Base-by-base conservation (phyloP, 106 monocot genomes). In the Dendrobium huoshanense region DNA sequence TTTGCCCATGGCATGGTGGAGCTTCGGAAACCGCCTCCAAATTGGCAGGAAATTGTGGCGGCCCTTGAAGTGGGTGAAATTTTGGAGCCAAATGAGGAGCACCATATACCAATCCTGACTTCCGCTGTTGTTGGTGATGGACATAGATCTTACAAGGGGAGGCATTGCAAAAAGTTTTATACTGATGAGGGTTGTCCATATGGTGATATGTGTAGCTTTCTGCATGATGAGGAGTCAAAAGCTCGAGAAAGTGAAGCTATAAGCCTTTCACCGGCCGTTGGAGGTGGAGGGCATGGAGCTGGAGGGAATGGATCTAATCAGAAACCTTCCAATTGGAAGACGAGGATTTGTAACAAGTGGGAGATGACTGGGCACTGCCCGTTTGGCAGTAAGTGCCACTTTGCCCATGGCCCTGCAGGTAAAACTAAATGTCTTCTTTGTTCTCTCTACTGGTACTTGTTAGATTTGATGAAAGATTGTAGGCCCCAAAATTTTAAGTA, bases 321-420 rank as follows among this genome's bases (percentile, higher is more conserved):
- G 85, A 99, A 95, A 76, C 95, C 91, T 17, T 93, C 92, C 0
- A 95, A 99, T 87, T 99, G 98, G 95, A 99, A 99, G 87, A 99
- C 98, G 0, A 89, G 95, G 83, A 99, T 99, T 56, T 95, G 98
- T 78, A 99, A 99, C 87, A 99, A 99, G 85, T 99, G 98, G 98
- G 98, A 99, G 84, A 95, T 90, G 88, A 99, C 98, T 48, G 91
- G 95, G 9, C 87, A 95, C 73, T 99, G 94, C 75, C 93, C 93
- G 2, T 99, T 99, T 73, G 98, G 95, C 8, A 93, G 90, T 87
- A 99, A 99, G 80, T 99, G 98, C 65, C 98, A 95, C 77, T 99
- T 99, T 81, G 98, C 98, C 51, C 98, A 99, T 95, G 98, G 98
- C 4, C 54, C 87, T 2, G 89, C 89, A 84, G 94, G 94, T 98